Conservation (phyloP, 2,329 filamentous ascomycete genomes). For the Boeremia lycopersici region DNA sequence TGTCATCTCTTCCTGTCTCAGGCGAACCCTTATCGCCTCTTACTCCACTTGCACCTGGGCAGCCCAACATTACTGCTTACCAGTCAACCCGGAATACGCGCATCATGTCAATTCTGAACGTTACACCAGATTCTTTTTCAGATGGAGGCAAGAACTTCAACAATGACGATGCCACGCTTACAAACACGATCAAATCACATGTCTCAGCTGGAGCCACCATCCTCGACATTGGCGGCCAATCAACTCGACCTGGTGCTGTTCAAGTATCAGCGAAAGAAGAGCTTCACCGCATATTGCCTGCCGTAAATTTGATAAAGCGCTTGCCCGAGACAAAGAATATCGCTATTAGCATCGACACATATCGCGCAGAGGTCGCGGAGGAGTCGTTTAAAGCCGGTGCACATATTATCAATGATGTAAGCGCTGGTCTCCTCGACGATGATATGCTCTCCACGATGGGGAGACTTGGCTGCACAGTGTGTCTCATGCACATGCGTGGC, state of each 20-base stretch:
- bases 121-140: conserved; percentile 96
- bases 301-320: conserved; percentile 73
- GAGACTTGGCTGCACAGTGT: conserved; percentile 75
- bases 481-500: conserved; percentile 93
- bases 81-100: conserved; percentile 60
- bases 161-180: conserved; percentile 56
- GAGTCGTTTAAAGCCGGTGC: conserved; percentile 78
- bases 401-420: conserved; percentile 94
- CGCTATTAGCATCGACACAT: conserved; percentile 91
- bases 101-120: conserved; percentile 92
- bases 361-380: conserved; percentile 81
- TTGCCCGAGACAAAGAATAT: conserved; percentile 66
- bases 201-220: conserved; percentile 77
- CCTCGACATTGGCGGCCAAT: conserved; percentile 92
- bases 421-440: conserved; percentile 77
- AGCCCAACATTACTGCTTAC: conserved; percentile 36
- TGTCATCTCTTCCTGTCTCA: conserved; percentile 41
- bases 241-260: conserved; percentile 77
- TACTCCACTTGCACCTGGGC: conserved; percentile 45
- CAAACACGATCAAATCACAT: conserved; percentile 64
- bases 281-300: conserved; percentile 75
- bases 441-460: conserved; percentile 84
- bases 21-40: conserved; percentile 47
- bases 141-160: conserved; percentile 70
- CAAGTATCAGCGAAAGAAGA: conserved; percentile 77